Evolutionary conservation across 352 stramenopile species (phyloP), one percentile per base, ranked within the genome.

Genomic region (Phytophthora citrophthora): DNA sequence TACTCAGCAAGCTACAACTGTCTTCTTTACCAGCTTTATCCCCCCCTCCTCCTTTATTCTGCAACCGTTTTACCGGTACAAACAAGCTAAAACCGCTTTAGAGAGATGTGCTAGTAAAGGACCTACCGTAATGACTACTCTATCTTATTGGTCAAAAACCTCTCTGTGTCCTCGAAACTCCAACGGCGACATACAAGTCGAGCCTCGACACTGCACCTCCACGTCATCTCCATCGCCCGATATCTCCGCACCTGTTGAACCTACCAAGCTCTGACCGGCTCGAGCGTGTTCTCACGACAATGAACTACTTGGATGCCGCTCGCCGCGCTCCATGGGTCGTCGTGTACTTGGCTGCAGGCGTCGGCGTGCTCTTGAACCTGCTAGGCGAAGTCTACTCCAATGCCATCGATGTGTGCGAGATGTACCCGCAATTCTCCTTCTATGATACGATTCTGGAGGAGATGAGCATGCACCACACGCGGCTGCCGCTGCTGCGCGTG

Each of bases 371-470:
- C n/a, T 44, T 61, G 26, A 86, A 82, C 43, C 62, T 86, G 26
- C 36, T 86, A 31, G 63, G 64, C 16, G 78, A 89, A n/a, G 68
- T 74, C 18, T 88, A 89, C 64, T 43, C 32, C 15, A 74, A 68
- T 56, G 66, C 83, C 0, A 26, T 51, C 13, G 64, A 68, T 32
- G 59, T 90, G 15, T 90, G 82, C 54, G 77, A 86, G 6, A 38
- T 90, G 59, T 90, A 88, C 65, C 83, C 83, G 55, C 67, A 82
- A 11, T 89, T 93, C 48, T 69, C 72, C 8, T 90, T 93, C 54
- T 16, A 45, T 5, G 72, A 88, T 53, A 89, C 79, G 54, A 64
- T 90, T 20, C 40, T 66, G 10, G 81, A 93, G 27, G 81, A 93
- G 62, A 52, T 93, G 13, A 36, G 60, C 24, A 66, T 81, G 58